Conservation (phyloP, 345 rosid genomes). For the Linum tenue region DNA sequence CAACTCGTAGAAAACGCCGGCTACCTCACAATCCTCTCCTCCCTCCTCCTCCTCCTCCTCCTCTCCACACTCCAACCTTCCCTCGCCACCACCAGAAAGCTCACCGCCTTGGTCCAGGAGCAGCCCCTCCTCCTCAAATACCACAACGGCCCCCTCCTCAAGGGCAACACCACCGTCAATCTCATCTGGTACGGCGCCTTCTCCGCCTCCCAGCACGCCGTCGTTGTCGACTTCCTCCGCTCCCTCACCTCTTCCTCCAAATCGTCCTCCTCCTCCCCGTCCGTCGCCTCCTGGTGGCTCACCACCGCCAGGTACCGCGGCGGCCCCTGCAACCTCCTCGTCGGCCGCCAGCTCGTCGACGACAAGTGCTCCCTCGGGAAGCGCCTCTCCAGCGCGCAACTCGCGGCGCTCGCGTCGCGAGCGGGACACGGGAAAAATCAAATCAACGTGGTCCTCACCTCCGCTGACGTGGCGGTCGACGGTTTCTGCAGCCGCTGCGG, state of each 20-base stretch:
- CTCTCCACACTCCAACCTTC: conserved; percentile 1
- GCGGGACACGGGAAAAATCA: neutral
- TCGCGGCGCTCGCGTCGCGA: conserved; percentile 4
- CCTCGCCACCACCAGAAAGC: conserved; percentile 23
- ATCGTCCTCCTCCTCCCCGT: neutral
- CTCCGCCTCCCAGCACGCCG: conserved; percentile 13
- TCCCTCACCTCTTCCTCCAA: conserved; percentile 2
- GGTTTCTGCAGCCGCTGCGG: conserved; percentile 24
- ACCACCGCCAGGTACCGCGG: conserved; percentile 14
- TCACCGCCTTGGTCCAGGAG: conserved; percentile 13
- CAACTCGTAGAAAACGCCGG: too few species aligned
- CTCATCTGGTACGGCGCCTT: conserved; percentile 22
- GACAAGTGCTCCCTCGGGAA: conserved; percentile 17
- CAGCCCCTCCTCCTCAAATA: conserved; percentile 16
- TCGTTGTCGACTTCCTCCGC: conserved; percentile 15
- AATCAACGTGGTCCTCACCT: conserved; percentile 7
- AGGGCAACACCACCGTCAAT: conserved; percentile 13
- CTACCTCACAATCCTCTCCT: neutral
- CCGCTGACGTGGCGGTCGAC: conserved; percentile 18
- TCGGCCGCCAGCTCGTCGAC: conserved; percentile 16
- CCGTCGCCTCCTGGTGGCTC: conserved; percentile 20
- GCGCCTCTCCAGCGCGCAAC: conserved; percentile 1
- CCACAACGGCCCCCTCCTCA: conserved; percentile 20
- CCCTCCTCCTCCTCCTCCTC: conserved; percentile 2
- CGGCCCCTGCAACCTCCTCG: conserved; percentile 9